A percentile compares a stretch with the other conserved stretches of the same genome.
phyloP scores from a whole-genome alignment of 768 basidiomycete genomes.

The Leccinum broughii region DNA sequence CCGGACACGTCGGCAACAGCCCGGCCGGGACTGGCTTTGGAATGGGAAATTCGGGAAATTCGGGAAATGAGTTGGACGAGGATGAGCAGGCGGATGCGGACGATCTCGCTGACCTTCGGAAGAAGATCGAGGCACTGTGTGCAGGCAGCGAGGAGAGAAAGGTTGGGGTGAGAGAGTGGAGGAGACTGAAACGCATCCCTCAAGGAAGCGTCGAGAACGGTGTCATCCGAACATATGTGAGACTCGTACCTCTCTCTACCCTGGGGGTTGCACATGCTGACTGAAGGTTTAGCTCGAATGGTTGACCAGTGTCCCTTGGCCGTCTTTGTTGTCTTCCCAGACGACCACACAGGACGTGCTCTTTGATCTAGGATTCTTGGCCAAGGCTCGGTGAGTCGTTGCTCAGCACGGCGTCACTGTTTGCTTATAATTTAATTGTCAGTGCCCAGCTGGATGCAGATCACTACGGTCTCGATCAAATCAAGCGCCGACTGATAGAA shows the following conservation, averaged over 20 bases:
- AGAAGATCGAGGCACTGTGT: conserved; percentile 73
- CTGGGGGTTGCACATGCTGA: conserved; percentile 9
- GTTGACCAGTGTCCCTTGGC: conserved; percentile 86
- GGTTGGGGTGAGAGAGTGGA: conserved; percentile 81
- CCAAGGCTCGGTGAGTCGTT: conserved; percentile 53
- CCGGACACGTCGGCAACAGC: conserved; percentile 18
- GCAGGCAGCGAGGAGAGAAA: conserved; percentile 78
- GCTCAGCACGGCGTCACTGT: neutral
- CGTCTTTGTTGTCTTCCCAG: conserved; percentile 36
- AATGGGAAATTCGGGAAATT: conserved; percentile 16
- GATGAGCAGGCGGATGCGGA: conserved; percentile 82
- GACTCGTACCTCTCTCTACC: conserved; percentile 26
- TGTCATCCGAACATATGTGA: conserved; percentile 79
- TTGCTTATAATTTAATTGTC: neutral
- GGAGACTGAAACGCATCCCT: conserved; percentile 83
- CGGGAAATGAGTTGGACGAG: conserved; percentile 61
- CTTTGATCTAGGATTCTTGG: conserved; percentile 58
- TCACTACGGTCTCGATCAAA: conserved; percentile 89
- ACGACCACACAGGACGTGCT: conserved; percentile 38
- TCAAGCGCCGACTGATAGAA: conserved; percentile 89
- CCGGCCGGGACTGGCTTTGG: conserved; percentile 25
- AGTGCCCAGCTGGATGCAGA: conserved; percentile 78
- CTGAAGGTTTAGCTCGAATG: conserved; percentile 64
- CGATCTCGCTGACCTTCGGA: conserved; percentile 70
- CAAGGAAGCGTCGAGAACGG: conserved; percentile 89